These are phyloP conservation scores for Helicocarpus griseus DNA, from an alignment of 2,329 filamentous ascomycete species.

Conservation along the genomic window DNA sequence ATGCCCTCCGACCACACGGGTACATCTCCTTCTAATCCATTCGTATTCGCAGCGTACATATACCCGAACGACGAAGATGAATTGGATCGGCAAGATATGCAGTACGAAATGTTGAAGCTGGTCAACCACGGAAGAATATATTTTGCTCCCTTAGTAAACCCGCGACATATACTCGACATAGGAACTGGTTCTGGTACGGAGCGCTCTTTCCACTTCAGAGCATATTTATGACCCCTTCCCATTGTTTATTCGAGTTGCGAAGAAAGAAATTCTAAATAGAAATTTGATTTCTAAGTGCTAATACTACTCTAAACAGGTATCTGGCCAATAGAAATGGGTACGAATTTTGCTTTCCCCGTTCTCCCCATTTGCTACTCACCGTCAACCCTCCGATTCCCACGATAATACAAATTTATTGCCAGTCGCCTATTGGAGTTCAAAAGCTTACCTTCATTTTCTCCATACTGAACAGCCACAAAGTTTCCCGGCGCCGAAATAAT, in stretches of 20 bases:
- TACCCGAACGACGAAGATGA: conserved; percentile 47
- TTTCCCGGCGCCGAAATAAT: not conserved
- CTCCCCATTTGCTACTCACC: conserved; percentile 52
- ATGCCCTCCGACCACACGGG: too few relatives aligned
- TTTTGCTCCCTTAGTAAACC: conserved; percentile 37
- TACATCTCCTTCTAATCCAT: not conserved
- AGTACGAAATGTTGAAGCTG: conserved; percentile 45
- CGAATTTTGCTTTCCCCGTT: conserved; percentile 7
- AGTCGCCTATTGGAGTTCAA: conserved; percentile 57
- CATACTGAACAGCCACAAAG: conserved; percentile 9
- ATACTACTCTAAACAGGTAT: conserved; percentile 29
- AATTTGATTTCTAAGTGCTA: too few relatives aligned
- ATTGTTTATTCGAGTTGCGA: too few relatives aligned
- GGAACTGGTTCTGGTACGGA: conserved; percentile 46
- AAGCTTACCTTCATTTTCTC: conserved; percentile 49
- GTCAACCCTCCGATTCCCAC: conserved; percentile 56
- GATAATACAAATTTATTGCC: conserved; percentile 66
- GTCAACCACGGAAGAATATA: conserved; percentile 37
- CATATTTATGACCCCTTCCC: too few relatives aligned
- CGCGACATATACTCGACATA: conserved; percentile 45
- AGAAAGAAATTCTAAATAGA: too few relatives aligned
- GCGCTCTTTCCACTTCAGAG: too few relatives aligned
- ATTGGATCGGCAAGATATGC: conserved; percentile 45
- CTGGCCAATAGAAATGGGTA: conserved; percentile 60
- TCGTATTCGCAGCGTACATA: conserved; percentile 25